A percentile compares a stretch with the other conserved stretches of the same genome.
Conservation (phyloP, 2,329 filamentous ascomycete species). For the Arthrobotrys iridis region DNA sequence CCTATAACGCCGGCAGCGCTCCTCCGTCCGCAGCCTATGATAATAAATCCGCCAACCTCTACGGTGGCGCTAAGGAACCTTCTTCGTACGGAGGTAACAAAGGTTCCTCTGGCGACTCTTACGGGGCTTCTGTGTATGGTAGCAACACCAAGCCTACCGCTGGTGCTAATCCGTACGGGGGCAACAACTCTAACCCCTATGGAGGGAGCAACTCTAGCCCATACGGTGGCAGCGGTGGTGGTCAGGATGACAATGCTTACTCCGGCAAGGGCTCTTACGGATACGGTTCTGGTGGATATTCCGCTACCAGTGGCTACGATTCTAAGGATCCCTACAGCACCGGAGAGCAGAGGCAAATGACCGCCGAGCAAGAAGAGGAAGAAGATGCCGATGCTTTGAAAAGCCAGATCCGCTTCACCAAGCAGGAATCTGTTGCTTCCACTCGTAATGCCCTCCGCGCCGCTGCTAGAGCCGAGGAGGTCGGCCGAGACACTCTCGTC, state of each 20-base stretch:
- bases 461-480: conserved; percentile 75
- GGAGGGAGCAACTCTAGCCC: background rate
- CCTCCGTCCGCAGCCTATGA: conserved; percentile 20
- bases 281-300: conserved; percentile 22
- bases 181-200: conserved; percentile 23
- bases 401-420: conserved; percentile 77
- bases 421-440: conserved; percentile 78
- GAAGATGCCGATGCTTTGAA: conserved; percentile 77
- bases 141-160: conserved; percentile 13
- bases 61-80: conserved; percentile 19
- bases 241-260: background rate
- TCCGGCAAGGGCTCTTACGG: conserved; percentile 5
- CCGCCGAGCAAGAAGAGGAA: conserved; percentile 79
- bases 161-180: conserved; percentile 24
- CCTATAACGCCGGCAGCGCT: conserved; percentile 18
- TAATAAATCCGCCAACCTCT: conserved; percentile 38
- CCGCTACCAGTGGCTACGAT: conserved; percentile 17
- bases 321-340: conserved; percentile 15
- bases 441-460: conserved; percentile 75
- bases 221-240: conserved; percentile 3
- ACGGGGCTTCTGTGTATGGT: conserved; percentile 26
- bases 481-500: conserved; percentile 75
- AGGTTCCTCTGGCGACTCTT: conserved; percentile 17
- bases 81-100: background rate
- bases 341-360: conserved; percentile 71